Conservation (phyloP, 495 filamentous ascomycete species). For the Trichoderma asperelloides region DNA sequence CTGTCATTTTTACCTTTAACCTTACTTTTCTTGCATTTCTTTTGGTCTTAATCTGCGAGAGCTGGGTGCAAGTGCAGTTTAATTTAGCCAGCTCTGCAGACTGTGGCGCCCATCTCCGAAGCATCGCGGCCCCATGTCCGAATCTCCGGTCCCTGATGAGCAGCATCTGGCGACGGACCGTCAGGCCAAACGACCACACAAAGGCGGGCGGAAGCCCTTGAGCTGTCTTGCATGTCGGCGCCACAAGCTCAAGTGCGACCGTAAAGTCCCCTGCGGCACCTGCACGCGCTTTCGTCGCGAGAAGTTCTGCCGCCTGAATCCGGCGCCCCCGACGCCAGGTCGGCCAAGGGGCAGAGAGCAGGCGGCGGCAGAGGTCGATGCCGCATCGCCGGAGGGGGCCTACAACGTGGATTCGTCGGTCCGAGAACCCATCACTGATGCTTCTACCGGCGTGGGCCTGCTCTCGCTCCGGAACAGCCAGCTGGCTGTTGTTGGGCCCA, state of each 20-base stretch:
- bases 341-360: background rate
- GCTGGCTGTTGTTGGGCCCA: too few species aligned
- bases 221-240: conserved; percentile 1
- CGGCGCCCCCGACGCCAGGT: background rate
- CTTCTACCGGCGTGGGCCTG: background rate
- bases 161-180: background rate
- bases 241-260: conserved; percentile 1
- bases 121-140: background rate
- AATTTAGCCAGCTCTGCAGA: background rate
- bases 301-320: background rate
- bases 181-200: background rate
- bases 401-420: background rate
- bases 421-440: background rate
- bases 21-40: too few species aligned
- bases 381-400: background rate
- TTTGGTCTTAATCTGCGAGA: too few species aligned
- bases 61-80: background rate
- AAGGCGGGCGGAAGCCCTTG: background rate
- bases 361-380: background rate
- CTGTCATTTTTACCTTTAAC: too few species aligned
- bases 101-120: background rate
- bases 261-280: background rate
- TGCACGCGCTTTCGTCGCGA: background rate
- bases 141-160: background rate
- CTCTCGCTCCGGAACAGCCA: background rate